These are phyloP conservation scores for Dovyalis caffra DNA, from an alignment of 345 rosid genomes.

Conservation along the genomic window DNA sequence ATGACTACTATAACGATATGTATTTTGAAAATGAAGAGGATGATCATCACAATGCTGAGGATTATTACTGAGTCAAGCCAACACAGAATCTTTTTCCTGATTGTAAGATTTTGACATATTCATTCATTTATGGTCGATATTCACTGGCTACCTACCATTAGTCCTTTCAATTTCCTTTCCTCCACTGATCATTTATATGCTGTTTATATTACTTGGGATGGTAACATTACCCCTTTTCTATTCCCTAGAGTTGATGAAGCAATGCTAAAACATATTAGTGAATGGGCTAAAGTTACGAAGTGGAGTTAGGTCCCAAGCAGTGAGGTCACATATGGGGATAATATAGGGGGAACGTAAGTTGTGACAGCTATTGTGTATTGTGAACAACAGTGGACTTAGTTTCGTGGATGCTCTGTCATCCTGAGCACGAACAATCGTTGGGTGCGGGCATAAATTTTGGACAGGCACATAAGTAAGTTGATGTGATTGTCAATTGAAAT, in stretches of 20 bases:
- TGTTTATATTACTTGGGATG: background rate
- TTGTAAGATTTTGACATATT: background rate
- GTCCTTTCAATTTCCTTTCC: background rate
- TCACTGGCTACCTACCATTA: background rate
- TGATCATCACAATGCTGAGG: background rate
- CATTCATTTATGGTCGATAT: background rate
- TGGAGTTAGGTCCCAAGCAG: background rate
- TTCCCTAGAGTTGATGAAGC: background rate
- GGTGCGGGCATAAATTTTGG: too few species aligned
- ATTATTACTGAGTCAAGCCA: background rate
- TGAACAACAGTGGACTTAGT: too few species aligned
- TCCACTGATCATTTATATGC: background rate
- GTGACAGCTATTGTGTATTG: too few species aligned
- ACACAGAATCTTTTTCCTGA: background rate
- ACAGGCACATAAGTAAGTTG: too few species aligned
- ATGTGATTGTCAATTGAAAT: too few species aligned
- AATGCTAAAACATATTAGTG: background rate
- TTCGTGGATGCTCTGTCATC: too few species aligned
- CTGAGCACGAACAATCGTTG: too few species aligned
- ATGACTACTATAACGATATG: background rate
- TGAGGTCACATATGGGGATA: background rate
- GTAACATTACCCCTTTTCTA: background rate
- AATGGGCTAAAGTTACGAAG: background rate
- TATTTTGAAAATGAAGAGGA: conserved; percentile 6
- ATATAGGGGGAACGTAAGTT: background rate